Conservation (phyloP, 768 basidiomycete species). For the Naganishia antarctica region DNA sequence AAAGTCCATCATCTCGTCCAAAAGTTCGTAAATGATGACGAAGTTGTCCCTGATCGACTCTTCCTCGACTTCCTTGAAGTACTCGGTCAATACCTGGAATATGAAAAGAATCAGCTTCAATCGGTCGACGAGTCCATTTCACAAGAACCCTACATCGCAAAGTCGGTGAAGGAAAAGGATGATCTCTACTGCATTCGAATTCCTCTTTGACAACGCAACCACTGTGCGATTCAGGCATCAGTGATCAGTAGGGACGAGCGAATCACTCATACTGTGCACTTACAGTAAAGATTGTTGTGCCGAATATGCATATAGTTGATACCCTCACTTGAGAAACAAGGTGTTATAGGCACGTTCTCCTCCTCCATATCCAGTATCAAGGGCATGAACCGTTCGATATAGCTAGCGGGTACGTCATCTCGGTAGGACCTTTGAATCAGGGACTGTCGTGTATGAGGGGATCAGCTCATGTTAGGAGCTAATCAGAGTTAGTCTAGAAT, state of each 20-base stretch:
- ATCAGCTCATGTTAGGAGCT: too few relatives aligned
- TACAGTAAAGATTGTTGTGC: constrained; percentile 94
- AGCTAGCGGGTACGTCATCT: constrained; percentile 84
- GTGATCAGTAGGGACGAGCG: too few relatives aligned
- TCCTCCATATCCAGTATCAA: constrained; percentile 93
- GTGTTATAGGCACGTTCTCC: constrained; percentile 90
- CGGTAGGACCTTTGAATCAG: constrained; percentile 93
- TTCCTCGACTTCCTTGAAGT: constrained; percentile 99
- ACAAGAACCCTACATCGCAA: constrained; percentile 51
- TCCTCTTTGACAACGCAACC: constrained; percentile 89
- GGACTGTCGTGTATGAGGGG: constrained; percentile 51
- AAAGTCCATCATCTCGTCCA: constrained; percentile 99
- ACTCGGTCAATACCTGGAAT: constrained; percentile 79
- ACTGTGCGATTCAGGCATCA: too few relatives aligned
- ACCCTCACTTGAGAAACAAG: constrained; percentile 90
- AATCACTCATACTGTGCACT: constrained; percentile 40
- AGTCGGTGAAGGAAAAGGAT: constrained; percentile 94
- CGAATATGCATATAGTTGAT: constrained; percentile 98
- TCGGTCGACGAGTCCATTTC: background rate
- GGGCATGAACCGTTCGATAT: constrained; percentile 89
- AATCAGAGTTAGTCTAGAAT: too few relatives aligned
- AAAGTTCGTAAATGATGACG: constrained; percentile 95
- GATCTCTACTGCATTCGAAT: constrained; percentile 90
- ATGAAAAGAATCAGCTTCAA: too few relatives aligned
- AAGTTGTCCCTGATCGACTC: constrained; percentile 99